Evolutionary conservation across 2,329 filamentous ascomycete species (phyloP), one percentile per base, ranked within the genome.

Genomic region (Pezizomycotina sp.): DNA sequence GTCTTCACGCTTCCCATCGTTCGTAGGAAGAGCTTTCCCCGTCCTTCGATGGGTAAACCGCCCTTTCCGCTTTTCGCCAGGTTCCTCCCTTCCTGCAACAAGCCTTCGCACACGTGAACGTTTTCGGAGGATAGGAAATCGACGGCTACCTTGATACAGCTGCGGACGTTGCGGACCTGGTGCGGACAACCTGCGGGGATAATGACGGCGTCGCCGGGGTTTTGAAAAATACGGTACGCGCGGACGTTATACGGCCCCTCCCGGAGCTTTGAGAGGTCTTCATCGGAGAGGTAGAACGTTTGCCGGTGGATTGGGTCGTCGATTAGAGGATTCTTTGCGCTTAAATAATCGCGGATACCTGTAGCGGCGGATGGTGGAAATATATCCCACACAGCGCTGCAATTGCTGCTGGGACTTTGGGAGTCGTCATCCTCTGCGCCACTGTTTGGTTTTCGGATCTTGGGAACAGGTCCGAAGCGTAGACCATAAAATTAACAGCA

Each of bases 131-230:
- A 44, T 16, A 53, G 40, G 26, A 52, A 53, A 34, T 53, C 51
- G 1, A 53, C 51, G 8, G 51, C 51, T n/a, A 53, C 50, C 35
- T 53, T 53, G n/a, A 53, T 47, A 26, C 50, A 50, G 16, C 46
- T 46, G 16, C 42, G 38, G n/a, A 48, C 32, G 23, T 53, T 53
- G 14, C 50, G 26, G n/a, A 53, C 51, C 20, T 53, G 51, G 19
- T 53, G 51, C n/a, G 48, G 38, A 25, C 51, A 53, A 0, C 51
- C 51, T 2, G 50, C 51, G 2, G 51, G 51, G 8, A 53, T 45
- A 29, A 51, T 48, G 4, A 53, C 45, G 2, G 51, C 51, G 13
- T 53, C 51, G 6, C 51, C 51, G 6, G 50, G 47, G 4, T 45
- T 31, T 31, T 53, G 51, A 13, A 50, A 48, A 12, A 52, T 47